Percentiles rank a stretch among this genome's conserved stretches.
Evolutionary conservation across 495 filamentous ascomycete genomes (phyloP).

Genomic region (Xylaria intraflava): DNA sequence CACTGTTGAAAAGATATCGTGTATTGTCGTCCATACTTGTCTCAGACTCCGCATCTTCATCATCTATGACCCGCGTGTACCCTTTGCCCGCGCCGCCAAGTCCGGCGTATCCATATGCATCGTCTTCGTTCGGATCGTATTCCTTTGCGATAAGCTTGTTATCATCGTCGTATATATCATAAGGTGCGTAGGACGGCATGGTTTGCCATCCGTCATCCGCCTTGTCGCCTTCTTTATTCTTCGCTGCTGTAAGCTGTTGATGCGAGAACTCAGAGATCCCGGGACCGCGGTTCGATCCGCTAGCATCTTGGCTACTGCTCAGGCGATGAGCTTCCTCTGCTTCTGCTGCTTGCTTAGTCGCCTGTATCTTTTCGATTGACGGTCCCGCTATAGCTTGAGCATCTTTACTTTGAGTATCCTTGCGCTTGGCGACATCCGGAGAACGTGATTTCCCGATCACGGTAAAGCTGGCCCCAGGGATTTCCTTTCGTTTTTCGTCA

Average conservation of each 20-base stretch:
- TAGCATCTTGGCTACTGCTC: slow-evolving; percentile 27
- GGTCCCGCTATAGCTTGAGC: slow-evolving; percentile 24
- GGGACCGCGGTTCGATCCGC: slow-evolving; percentile 19
- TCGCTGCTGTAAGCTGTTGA: slow-evolving; percentile 63
- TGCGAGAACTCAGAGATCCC: slow-evolving; percentile 84
- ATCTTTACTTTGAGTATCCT: slow-evolving; percentile 14
- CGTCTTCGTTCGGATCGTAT: slow-evolving; percentile 61
- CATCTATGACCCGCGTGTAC: slow-evolving; percentile 86
- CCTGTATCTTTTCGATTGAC: slow-evolving; percentile 22
- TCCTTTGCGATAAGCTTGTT: slow-evolving; percentile 78
- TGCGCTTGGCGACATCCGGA: slow-evolving; percentile 8
- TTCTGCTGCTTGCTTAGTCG: slow-evolving; percentile 19
- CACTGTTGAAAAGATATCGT: slow-evolving; percentile 81
- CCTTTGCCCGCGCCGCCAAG: slow-evolving; percentile 87
- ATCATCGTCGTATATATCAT: slow-evolving; percentile 93
- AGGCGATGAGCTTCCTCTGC: slow-evolving; percentile 6
- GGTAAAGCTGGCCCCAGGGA: not conserved
- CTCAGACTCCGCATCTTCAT: slow-evolving; percentile 88
- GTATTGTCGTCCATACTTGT: slow-evolving; percentile 98
- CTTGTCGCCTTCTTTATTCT: slow-evolving; percentile 38
- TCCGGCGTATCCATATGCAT: slow-evolving; percentile 63
- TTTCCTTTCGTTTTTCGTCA: not conserved
- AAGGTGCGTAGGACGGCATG: slow-evolving; percentile 88
- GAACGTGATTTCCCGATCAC: not conserved
- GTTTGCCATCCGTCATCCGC: slow-evolving; percentile 73